A percentile compares a stretch with the other conserved stretches of the same genome.
Conservation (phyloP, 495 filamentous ascomycete species). For the Aspergillus cavernicola region DNA sequence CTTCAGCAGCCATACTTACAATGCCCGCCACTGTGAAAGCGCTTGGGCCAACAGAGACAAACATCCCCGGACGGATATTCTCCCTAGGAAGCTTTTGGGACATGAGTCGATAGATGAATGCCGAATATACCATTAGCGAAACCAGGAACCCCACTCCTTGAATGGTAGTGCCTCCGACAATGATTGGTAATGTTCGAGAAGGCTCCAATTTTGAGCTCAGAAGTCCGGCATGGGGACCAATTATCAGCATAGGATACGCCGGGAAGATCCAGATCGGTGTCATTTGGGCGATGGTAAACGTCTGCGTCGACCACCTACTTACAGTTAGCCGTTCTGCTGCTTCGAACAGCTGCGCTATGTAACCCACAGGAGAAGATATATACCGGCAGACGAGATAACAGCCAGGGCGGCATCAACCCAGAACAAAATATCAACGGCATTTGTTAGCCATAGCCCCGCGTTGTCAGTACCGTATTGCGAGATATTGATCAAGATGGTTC, state of each 20-base stretch:
- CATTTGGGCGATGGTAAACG: constrained; percentile 83
- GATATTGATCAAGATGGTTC: constrained; percentile 74
- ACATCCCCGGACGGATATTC: constrained; percentile 74
- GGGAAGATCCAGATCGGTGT: constrained; percentile 92
- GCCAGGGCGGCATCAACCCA: constrained; percentile 71
- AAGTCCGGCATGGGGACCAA: constrained; percentile 69
- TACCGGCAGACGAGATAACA: constrained; percentile 57
- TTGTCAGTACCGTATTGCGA: constrained; percentile 71
- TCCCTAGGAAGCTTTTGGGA: constrained; percentile 83
- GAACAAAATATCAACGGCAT: constrained; percentile 60
- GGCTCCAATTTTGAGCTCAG: constrained; percentile 50
- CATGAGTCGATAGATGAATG: constrained; percentile 87
- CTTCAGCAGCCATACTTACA: constrained; percentile 51
- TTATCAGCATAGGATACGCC: constrained; percentile 78
- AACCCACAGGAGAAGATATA: constrained; percentile 66
- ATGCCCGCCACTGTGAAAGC: constrained; percentile 76
- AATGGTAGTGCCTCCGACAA: constrained; percentile 66
- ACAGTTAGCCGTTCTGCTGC: constrained; percentile 15
- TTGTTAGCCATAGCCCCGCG: constrained; percentile 64
- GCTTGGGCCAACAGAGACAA: constrained; percentile 75
- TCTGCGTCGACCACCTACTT: constrained; percentile 61
- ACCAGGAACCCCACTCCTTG: constrained; percentile 86
- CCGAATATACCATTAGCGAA: constrained; percentile 78
- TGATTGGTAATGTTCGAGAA: constrained; percentile 54
- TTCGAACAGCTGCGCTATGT: not conserved